phyloP scores from a whole-genome alignment of 2,329 filamentous ascomycete genomes.

The Alternaria triticimaculans region DNA sequence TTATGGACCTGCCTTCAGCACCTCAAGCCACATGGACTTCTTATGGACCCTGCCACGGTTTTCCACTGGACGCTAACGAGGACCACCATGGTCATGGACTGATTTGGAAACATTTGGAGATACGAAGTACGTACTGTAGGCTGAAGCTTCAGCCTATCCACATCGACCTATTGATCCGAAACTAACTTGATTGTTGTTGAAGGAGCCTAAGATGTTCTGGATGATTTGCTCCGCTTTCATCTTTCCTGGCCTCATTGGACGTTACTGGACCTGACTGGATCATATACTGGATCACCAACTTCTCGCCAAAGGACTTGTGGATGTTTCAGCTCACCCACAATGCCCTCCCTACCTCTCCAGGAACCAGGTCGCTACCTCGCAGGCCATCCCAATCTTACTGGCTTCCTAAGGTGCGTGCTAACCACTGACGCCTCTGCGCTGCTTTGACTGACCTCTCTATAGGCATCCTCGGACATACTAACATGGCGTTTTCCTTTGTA shows the following conservation, averaged over 20 bases:
- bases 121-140: constrained; percentile 47
- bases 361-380: background rate
- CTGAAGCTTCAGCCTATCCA: constrained; percentile 31
- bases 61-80: constrained; percentile 2
- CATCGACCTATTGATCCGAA: constrained; percentile 34
- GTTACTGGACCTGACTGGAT: constrained; percentile 1
- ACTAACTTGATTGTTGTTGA: constrained; percentile 44
- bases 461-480: constrained; percentile 36
- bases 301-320: background rate
- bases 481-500: constrained; percentile 47
- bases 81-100: constrained; percentile 10
- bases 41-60: background rate
- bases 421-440: background rate
- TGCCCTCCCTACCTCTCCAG: background rate
- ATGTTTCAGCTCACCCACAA: background rate
- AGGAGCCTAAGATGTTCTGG: constrained; percentile 23
- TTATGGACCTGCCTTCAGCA: constrained; percentile 2
- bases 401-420: constrained; percentile 26
- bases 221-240: constrained; percentile 21
- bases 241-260: constrained; percentile 9
- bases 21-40: background rate
- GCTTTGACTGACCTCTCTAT: constrained; percentile 17
- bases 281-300: constrained; percentile 1
- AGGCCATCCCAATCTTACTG: background rate
- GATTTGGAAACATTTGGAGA: constrained; percentile 27